These are phyloP conservation scores for Aureobasidium subglaciale DNA, from an alignment of 2,329 filamentous ascomycete species.

Conservation along the genomic window DNA sequence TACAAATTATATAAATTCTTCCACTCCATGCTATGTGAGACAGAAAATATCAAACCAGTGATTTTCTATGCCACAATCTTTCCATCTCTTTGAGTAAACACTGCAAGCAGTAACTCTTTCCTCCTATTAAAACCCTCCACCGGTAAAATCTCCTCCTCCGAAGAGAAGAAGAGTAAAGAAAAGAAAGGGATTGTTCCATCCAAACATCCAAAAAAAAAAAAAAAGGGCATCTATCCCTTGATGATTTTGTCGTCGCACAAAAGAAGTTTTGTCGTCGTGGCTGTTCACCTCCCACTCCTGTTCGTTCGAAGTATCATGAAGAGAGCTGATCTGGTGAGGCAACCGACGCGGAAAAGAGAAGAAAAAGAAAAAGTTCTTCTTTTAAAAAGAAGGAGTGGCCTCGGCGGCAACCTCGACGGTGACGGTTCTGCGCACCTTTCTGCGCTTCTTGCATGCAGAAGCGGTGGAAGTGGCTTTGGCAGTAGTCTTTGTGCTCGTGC, in stretches of 20 bases:
- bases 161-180: not conserved
- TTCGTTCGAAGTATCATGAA: not conserved
- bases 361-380: not conserved
- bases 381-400: conserved; percentile 2
- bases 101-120: not conserved
- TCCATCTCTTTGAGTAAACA: not conserved
- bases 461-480: not conserved
- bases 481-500: not conserved
- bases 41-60: not conserved
- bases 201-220: not conserved
- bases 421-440: conserved; percentile 12
- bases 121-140: not conserved
- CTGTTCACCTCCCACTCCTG: not conserved
- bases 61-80: not conserved
- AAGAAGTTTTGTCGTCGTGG: not conserved
- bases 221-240: conserved; percentile 4
- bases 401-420: conserved; percentile 1
- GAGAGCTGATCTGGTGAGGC: no score
- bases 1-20: not conserved
- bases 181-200: not conserved
- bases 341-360: not conserved
- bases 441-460: conserved; percentile 12
- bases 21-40: not conserved
- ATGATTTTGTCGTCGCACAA: not conserved
- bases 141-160: no score